These are phyloP conservation scores for Candida alai DNA, from an alignment of 805 yeast species.

Conservation along the genomic window DNA sequence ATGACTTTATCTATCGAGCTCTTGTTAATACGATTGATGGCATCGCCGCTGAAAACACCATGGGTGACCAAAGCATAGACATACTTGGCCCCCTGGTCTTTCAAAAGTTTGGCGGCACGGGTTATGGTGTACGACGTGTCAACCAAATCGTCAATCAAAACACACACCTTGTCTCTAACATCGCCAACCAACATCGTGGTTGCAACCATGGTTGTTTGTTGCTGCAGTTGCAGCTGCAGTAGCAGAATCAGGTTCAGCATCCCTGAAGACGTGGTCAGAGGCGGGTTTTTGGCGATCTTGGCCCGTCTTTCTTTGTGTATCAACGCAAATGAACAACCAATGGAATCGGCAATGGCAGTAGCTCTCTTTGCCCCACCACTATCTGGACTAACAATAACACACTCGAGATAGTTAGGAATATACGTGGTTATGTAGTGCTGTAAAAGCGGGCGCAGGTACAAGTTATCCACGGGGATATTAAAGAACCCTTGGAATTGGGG, in stretches of 20 bases:
- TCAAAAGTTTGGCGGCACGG: constrained; percentile 85
- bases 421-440: constrained; percentile 77
- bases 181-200: constrained; percentile 97
- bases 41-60: constrained; percentile 91
- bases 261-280: constrained; percentile 18
- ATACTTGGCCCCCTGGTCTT: constrained; percentile 86
- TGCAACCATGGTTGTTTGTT: constrained; percentile 43
- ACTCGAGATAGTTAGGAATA: constrained; percentile 76
- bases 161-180: constrained; percentile 79
- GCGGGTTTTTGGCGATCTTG: constrained; percentile 32
- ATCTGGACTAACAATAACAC: constrained; percentile 95
- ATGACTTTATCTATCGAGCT: constrained; percentile 79
- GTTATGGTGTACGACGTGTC: constrained; percentile 92
- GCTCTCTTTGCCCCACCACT: constrained; percentile 99
- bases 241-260: neutral
- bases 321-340: constrained; percentile 86
- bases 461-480: constrained; percentile 92
- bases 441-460: constrained; percentile 82
- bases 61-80: constrained; percentile 90
- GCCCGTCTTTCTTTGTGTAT: constrained; percentile 89
- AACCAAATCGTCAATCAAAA: constrained; percentile 88
- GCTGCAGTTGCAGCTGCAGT: constrained; percentile 1
- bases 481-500: constrained; percentile 98
- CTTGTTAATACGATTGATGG: constrained; percentile 62
- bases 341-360: constrained; percentile 85